A percentile compares a stretch with the other conserved stretches of the same genome.
Conservation (phyloP, 257 asterid species). For the Solanum ahanhuiri region DNA sequence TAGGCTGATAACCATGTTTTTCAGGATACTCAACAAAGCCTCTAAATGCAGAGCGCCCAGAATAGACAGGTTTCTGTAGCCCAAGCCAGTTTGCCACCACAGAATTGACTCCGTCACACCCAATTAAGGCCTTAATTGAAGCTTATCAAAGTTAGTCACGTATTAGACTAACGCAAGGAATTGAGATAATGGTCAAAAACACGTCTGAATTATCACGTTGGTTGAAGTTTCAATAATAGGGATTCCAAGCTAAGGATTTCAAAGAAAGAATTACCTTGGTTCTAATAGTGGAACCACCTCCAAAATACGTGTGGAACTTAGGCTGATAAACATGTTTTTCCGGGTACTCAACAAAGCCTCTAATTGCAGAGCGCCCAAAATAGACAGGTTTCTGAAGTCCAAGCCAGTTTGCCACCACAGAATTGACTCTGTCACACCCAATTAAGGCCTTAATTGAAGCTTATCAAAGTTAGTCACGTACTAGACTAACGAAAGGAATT, state of each 20-base stretch:
- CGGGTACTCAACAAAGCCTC: slow-evolving; percentile 56
- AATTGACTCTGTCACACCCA: slow-evolving; percentile 85
- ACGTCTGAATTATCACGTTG: too few relatives aligned
- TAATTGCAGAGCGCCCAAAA: slow-evolving; percentile 50
- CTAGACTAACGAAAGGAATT: neutral
- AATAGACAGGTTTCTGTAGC: too few relatives aligned
- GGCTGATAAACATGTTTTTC: slow-evolving; percentile 54
- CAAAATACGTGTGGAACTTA: slow-evolving; percentile 31
- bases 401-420: slow-evolving; percentile 60
- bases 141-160: too few relatives aligned
- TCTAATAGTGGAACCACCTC: slow-evolving; percentile 26
- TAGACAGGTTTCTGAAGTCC: slow-evolving; percentile 45
- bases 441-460: slow-evolving; percentile 43
- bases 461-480: neutral
- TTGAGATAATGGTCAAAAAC: too few relatives aligned
- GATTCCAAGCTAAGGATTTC: too few relatives aligned
- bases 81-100: too few relatives aligned
- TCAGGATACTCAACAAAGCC: slow-evolving; percentile 31
- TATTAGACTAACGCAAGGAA: too few relatives aligned
- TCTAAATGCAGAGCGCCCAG: too few relatives aligned
- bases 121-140: too few relatives aligned
- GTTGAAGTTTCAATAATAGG: too few relatives aligned
- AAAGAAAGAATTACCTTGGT: too few relatives aligned
- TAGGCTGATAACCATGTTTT: slow-evolving; percentile 51
- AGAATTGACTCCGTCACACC: too few relatives aligned